Percentiles rank a stretch among this genome's conserved stretches.
phyloP scores from a whole-genome alignment of 2,329 filamentous ascomycete species.

The Phyllosticta ampelicida region DNA sequence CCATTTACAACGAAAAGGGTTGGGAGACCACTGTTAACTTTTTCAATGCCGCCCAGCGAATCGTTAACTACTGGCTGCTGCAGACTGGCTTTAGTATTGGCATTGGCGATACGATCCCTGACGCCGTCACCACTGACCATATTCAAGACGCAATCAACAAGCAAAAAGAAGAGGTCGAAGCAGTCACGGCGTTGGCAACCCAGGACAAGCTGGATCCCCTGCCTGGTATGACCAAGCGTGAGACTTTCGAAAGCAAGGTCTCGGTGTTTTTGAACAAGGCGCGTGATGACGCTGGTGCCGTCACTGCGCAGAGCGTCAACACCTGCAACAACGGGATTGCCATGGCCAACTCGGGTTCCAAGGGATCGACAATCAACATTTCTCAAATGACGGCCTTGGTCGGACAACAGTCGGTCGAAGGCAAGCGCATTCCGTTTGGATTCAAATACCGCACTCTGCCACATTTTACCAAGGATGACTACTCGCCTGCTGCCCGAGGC shows the following conservation, averaged over 20 bases:
- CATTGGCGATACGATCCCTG: constrained; percentile 95
- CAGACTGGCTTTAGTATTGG: constrained; percentile 97
- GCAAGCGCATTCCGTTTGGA: constrained; percentile 96
- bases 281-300: constrained; percentile 91
- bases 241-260: constrained; percentile 96
- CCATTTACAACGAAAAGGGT: constrained; percentile 92
- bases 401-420: constrained; percentile 95
- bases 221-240: constrained; percentile 96
- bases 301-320: constrained; percentile 84
- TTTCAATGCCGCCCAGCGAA: constrained; percentile 88
- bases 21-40: constrained; percentile 80
- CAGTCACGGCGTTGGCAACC: constrained; percentile 67
- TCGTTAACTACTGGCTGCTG: constrained; percentile 94
- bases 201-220: constrained; percentile 81
- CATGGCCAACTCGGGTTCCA: constrained; percentile 94
- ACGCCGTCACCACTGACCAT: constrained; percentile 69
- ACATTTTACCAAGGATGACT: constrained; percentile 98
- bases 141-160: constrained; percentile 72
- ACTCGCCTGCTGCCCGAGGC: constrained; percentile 89
- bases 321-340: constrained; percentile 93
- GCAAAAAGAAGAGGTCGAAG: constrained; percentile 71
- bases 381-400: constrained; percentile 99
- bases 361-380: constrained; percentile 98
- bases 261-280: constrained; percentile 89
- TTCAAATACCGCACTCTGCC: constrained; percentile 97